Evolutionary conservation across 1,284 basidiomycete species (phyloP).

Genomic region (Gomphus bonarii): DNA sequence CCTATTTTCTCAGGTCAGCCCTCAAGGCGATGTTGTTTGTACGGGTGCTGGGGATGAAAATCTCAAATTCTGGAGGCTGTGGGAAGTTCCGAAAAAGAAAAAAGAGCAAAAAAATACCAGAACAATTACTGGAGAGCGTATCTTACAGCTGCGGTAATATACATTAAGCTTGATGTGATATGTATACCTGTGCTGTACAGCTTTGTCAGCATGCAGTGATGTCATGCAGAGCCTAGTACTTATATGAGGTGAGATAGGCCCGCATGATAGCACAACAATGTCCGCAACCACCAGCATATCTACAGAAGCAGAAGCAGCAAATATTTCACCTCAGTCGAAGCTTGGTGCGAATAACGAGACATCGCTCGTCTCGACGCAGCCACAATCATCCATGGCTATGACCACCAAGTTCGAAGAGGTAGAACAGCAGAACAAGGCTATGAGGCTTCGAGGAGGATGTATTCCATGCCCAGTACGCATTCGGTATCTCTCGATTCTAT

Average conservation of each 20-base stretch:
- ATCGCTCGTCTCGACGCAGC: not conserved
- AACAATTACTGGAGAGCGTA: slow-evolving; percentile 16
- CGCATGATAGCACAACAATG: not conserved
- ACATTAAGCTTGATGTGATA: not conserved
- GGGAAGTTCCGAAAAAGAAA: slow-evolving; percentile 43
- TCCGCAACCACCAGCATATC: not conserved
- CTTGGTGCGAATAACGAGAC: not conserved
- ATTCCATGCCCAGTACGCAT: slow-evolving; percentile 20
- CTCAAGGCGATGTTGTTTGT: slow-evolving; percentile 81
- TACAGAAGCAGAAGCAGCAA: not conserved
- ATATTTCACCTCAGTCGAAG: not conserved
- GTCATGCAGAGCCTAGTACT: not conserved
- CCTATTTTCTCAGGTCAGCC: slow-evolving; percentile 75
- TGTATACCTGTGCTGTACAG: not conserved
- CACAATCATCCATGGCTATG: not conserved
- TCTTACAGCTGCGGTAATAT: slow-evolving; percentile 8
- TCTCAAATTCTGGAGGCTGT: slow-evolving; percentile 84
- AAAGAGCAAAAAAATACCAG: slow-evolving; percentile 40
- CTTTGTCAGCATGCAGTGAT: not conserved
- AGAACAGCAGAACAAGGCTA: slow-evolving; percentile 7
- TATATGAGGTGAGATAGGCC: not conserved
- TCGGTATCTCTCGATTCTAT: not conserved
- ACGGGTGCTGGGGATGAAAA: slow-evolving; percentile 92
- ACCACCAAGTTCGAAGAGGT: slow-evolving; percentile 1
- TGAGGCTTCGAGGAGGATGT: slow-evolving; percentile 19